A percentile compares a stretch with the other conserved stretches of the same genome.
Conservation (phyloP, 1,139 yeast species). For the Yarrowia galli region DNA sequence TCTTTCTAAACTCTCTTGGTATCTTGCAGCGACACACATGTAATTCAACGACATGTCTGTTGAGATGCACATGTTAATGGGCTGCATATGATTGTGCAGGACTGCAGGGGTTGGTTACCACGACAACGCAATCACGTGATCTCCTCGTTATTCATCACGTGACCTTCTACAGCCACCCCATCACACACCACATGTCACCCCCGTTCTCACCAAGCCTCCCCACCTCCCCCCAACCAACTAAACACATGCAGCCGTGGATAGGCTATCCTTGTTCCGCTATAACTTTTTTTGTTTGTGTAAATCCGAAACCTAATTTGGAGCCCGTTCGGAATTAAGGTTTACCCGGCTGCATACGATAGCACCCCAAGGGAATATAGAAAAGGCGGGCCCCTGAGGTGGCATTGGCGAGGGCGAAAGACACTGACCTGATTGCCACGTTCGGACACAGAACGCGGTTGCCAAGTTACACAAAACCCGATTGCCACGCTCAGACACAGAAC, state of each 20-base stretch:
- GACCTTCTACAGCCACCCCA: no score
- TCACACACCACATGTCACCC: no score
- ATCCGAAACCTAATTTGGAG: not conserved
- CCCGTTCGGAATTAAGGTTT: not conserved
- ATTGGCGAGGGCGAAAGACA: no score
- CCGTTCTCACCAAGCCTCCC: no score
- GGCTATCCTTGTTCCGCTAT: not conserved
- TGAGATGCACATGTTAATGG: constrained; percentile 19
- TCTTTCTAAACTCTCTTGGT: no score
- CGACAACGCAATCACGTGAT: no score
- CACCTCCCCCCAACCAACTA: constrained; percentile 1
- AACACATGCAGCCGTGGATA: constrained; percentile 30
- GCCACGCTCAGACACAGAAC: no score
- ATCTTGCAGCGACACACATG: no score
- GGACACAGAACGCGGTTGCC: no score
- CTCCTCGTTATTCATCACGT: no score
- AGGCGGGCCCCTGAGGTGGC: constrained; percentile 11
- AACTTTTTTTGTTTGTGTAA: not conserved
- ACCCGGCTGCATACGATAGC: constrained; percentile 1
- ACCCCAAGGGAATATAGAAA: constrained; percentile 6
- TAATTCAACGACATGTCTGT: not conserved
- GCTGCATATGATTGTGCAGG: constrained; percentile 5
- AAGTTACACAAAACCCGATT: no score
- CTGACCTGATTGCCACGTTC: not conserved
- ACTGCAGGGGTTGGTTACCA: no score